phyloP scores from a whole-genome alignment of 23 red algal species.

The Agarophyton chilense region DNA sequence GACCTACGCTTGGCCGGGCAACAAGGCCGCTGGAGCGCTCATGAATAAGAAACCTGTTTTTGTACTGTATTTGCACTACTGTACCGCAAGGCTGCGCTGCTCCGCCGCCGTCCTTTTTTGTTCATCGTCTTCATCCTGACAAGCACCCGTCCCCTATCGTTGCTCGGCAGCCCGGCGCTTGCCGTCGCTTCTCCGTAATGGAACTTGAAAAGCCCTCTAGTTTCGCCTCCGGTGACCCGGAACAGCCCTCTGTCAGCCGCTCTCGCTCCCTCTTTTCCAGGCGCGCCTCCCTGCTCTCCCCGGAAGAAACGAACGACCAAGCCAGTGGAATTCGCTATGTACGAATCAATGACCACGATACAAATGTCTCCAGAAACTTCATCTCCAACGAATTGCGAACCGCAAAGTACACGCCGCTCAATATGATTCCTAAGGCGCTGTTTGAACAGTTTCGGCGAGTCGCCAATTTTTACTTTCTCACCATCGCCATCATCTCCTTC shows the following conservation, averaged over 20 bases:
- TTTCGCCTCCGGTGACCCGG: background rate
- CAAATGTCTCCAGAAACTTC: conserved; percentile 56
- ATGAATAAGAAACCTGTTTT: no score
- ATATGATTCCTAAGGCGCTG: conserved; percentile 87
- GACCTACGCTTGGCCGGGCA: no score
- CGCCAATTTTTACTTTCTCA: conserved; percentile 89
- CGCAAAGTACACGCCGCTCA: conserved; percentile 84
- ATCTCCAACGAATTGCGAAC: conserved; percentile 65
- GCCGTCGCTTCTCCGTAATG: background rate
- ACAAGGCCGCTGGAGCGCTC: no score
- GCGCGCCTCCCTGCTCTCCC: background rate
- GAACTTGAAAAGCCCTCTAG: background rate
- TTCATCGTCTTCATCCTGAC: background rate
- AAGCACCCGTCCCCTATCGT: background rate
- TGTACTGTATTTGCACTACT: no score
- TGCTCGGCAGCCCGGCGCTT: background rate
- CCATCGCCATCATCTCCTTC: conserved; percentile 86
- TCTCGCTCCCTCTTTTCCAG: conserved; percentile 51
- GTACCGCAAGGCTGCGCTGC: no score
- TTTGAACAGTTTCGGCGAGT: conserved; percentile 92
- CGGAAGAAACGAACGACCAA: conserved; percentile 1
- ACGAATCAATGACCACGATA: conserved; percentile 59
- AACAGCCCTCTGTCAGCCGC: conserved; percentile 6
- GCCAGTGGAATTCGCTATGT: conserved; percentile 51
- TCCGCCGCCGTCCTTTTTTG: background rate